Evolutionary conservation across 805 yeast species (phyloP).

Genomic region (Barnettozyma siamensis): DNA sequence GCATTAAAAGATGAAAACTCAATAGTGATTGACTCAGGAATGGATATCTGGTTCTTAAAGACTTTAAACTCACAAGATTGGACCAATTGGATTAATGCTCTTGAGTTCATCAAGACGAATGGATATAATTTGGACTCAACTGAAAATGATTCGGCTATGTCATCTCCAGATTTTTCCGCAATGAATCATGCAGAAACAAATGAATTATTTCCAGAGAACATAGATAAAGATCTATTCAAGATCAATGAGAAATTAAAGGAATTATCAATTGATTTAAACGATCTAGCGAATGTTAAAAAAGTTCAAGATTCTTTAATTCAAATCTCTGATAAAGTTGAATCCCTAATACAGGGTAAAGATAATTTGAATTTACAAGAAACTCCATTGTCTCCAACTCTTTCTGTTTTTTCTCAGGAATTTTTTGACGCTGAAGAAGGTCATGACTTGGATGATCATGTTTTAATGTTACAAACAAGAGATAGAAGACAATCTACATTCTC

Average conservation of each 20-base stretch:
- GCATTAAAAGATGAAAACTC: conserved; percentile 64
- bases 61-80: conserved; percentile 63
- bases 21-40: conserved; percentile 85
- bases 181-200: neutral
- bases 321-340: conserved; percentile 3
- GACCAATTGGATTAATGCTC: conserved; percentile 77
- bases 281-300: neutral
- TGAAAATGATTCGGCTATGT: conserved; percentile 2
- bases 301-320: neutral
- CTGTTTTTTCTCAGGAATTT: conserved; percentile 46
- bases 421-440: conserved; percentile 63
- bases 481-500: conserved; percentile 8
- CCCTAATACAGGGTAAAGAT: conserved; percentile 1
- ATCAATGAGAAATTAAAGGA: conserved; percentile 1
- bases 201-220: neutral
- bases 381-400: conserved; percentile 18
- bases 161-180: neutral
- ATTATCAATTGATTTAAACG: conserved; percentile 8
- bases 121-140: conserved; percentile 2
- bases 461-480: conserved; percentile 9
- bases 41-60: conserved; percentile 88
- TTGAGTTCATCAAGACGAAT: conserved; percentile 37
- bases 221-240: neutral
- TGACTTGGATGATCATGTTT: conserved; percentile 16
- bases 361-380: neutral